Evolutionary conservation across 495 filamentous ascomycete genomes (phyloP).

Genomic region (Podospora didyma): DNA sequence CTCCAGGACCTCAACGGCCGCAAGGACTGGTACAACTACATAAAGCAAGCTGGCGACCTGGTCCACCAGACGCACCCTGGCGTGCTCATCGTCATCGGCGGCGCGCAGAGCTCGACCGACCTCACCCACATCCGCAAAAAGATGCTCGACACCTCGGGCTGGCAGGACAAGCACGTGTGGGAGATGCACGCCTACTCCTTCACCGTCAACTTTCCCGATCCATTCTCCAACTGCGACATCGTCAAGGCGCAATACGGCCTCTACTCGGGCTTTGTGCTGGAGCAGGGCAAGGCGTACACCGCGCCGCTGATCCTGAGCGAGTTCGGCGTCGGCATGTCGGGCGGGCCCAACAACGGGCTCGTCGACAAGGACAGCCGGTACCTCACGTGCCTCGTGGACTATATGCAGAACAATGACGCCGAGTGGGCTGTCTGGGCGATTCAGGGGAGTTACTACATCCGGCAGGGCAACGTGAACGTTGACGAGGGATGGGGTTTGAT

Average conservation of each 20-base stretch:
- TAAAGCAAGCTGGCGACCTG: slow-evolving; percentile 34
- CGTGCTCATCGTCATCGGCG: slow-evolving; percentile 43
- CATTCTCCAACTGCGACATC: slow-evolving; percentile 34
- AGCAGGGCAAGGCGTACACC: slow-evolving; percentile 37
- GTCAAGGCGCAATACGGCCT: slow-evolving; percentile 37
- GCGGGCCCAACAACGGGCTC: slow-evolving; percentile 30
- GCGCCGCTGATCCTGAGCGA: slow-evolving; percentile 46
- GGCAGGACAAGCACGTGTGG: slow-evolving; percentile 46
- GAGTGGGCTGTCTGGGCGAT: slow-evolving; percentile 50
- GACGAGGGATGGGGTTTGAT: slow-evolving; percentile 46
- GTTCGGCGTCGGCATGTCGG: slow-evolving; percentile 47
- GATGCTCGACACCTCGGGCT: slow-evolving; percentile 37
- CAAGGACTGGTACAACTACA: slow-evolving; percentile 43
- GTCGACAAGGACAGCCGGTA: slow-evolving; percentile 32
- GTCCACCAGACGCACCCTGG: slow-evolving; percentile 42
- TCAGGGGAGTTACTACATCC: slow-evolving; percentile 47
- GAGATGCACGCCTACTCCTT: slow-evolving; percentile 50
- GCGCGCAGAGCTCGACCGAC: slow-evolving; percentile 40
- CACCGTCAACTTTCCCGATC: slow-evolving; percentile 39
- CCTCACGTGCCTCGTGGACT: slow-evolving; percentile 40
- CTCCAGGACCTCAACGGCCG: slow-evolving; percentile 36
- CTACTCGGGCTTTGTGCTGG: slow-evolving; percentile 42
- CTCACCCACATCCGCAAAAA: slow-evolving; percentile 35
- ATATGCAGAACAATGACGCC: slow-evolving; percentile 43
- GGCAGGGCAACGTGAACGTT: slow-evolving; percentile 35